Conservation (phyloP, 2,329 filamentous ascomycete genomes). For the Harringtonia lauricola region DNA sequence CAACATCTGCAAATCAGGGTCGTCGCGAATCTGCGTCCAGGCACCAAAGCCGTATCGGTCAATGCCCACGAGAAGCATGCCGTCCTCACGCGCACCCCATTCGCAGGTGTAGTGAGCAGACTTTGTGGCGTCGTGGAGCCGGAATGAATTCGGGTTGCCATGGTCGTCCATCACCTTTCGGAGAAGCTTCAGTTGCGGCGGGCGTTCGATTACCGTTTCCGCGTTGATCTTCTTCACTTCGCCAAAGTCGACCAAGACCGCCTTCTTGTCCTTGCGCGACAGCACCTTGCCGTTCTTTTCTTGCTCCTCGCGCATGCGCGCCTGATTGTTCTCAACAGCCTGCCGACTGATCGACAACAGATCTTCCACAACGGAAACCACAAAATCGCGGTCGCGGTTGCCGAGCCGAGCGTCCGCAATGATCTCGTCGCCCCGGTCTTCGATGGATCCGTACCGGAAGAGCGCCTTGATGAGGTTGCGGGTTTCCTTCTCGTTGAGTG, state of each 20-base stretch:
- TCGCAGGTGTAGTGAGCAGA: conserved; percentile 81
- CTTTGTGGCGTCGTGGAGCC: conserved; percentile 85
- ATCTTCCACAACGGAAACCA: conserved; percentile 65
- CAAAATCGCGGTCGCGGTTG: conserved; percentile 70
- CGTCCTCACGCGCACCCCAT: conserved; percentile 90
- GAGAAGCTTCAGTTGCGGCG: conserved; percentile 76
- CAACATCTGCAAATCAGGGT: conserved; percentile 69
- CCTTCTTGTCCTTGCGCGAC: conserved; percentile 97
- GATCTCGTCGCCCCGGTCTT: conserved; percentile 79
- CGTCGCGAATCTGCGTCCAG: conserved; percentile 90
- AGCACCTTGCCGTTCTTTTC: conserved; percentile 70
- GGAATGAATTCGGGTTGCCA: conserved; percentile 67
- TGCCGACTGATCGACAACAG: conserved; percentile 50
- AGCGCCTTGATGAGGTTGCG: conserved; percentile 85
- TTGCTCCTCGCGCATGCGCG: conserved; percentile 67
- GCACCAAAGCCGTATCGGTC: conserved; percentile 89
- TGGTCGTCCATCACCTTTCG: conserved; percentile 58
- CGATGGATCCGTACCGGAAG: conserved; percentile 81
- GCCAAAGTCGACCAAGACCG: conserved; percentile 87
- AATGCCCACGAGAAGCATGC: conserved; percentile 93
- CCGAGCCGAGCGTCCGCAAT: conserved; percentile 75
- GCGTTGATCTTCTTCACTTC: conserved; percentile 93
- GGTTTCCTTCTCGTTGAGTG: conserved; percentile 84
- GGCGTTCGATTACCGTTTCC: conserved; percentile 86
- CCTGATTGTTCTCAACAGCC: conserved; percentile 56